Evolutionary conservation across 2,329 filamentous ascomycete genomes (phyloP).

Genomic region (Parastagonospora avenae): DNA sequence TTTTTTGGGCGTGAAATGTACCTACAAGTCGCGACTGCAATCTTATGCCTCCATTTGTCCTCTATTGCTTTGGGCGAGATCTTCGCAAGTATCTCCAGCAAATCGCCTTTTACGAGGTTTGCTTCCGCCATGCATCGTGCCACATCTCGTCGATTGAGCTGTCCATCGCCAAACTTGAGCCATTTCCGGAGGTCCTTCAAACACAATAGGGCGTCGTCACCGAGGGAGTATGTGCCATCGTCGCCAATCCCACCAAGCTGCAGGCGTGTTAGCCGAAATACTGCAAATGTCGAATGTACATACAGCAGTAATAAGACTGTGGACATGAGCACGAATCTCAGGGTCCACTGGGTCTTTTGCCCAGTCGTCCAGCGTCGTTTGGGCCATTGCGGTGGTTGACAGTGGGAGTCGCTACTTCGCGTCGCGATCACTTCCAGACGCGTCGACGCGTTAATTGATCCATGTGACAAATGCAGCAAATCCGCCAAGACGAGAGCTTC

Average conservation of each 20-base stretch:
- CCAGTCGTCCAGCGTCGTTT: slow-evolving; percentile 52
- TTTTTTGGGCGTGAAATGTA: rapidly evolving
- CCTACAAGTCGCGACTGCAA: slow-evolving; percentile 77
- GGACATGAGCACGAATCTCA: slow-evolving; percentile 90
- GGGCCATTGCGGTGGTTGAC: slow-evolving; percentile 43
- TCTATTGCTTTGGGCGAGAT: slow-evolving; percentile 73
- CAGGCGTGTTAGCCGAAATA: slow-evolving; percentile 15
- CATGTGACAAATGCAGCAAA: slow-evolving; percentile 25
- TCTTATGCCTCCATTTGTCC: slow-evolving; percentile 75
- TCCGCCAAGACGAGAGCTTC: slow-evolving; percentile 21
- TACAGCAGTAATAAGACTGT: slow-evolving; percentile 91
- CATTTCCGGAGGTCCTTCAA: slow-evolving; percentile 93
- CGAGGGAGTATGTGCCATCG: slow-evolving; percentile 82
- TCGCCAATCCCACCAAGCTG: slow-evolving; percentile 87
- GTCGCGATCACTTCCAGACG: slow-evolving; percentile 25
- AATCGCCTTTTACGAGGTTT: slow-evolving; percentile 86
- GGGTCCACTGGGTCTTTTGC: slow-evolving; percentile 70
- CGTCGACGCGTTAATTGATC: slow-evolving; percentile 43
- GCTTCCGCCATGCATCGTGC: slow-evolving; percentile 90
- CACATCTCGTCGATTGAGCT: slow-evolving; percentile 91
- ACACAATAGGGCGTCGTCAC: slow-evolving; percentile 90
- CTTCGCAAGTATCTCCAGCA: slow-evolving; percentile 83
- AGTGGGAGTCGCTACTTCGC: slow-evolving; percentile 12
- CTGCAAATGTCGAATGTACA: neutral
- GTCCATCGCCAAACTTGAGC: slow-evolving; percentile 93